Base-by-base conservation (phyloP, 2,329 filamentous ascomycete genomes). In the Pezicula carpinea region DNA sequence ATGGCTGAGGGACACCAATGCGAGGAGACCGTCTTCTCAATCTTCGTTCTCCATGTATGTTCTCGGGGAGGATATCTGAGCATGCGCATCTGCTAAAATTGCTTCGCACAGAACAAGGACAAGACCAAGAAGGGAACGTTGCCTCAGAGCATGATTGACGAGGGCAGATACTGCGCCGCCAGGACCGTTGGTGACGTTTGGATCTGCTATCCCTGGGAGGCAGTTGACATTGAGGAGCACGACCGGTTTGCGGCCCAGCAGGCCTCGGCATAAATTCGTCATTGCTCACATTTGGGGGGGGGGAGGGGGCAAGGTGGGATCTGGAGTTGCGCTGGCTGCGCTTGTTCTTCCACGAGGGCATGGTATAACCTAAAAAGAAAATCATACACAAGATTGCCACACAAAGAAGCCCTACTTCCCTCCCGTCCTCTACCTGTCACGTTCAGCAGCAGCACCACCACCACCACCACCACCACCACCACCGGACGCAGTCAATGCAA, bases 161-260 rank as follows among this genome's bases (percentile, higher is more conserved):
- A 82, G 46, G 79, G 79, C 48, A 77, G 85, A 60, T 99, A 99
- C 71, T 69, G 87, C 57, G 93, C 93, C 18, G 89, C 93, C 18
- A 76, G 85, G 64, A 97, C 92, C 5, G 87, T 95, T 26, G 80
- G 79, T n/a, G 92, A 99, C 69, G 85, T 90, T 56, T 99, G 93
- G 93, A 97, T 97, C 66, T 95, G 89, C 77, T 99, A 99, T 71
- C 93, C 93, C 14, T 99, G 93, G 93, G 93, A 97, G 74, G 93
- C 93, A 36, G 85, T 71, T 29, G 88, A 96, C 65, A 96, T 97
- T 63, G 89, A 95, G 22, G 88, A 91, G 76, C 92, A 96, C 66
- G 92, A 97, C 69, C 69, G 72, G 50, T 66, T 84, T 48, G 87
- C 89, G 15, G 71, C 36, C 13, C 56, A 62, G 50, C 53, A 63